Evolutionary conservation across 441 rosid species (phyloP).

Genomic region (Populus hybrid): DNA sequence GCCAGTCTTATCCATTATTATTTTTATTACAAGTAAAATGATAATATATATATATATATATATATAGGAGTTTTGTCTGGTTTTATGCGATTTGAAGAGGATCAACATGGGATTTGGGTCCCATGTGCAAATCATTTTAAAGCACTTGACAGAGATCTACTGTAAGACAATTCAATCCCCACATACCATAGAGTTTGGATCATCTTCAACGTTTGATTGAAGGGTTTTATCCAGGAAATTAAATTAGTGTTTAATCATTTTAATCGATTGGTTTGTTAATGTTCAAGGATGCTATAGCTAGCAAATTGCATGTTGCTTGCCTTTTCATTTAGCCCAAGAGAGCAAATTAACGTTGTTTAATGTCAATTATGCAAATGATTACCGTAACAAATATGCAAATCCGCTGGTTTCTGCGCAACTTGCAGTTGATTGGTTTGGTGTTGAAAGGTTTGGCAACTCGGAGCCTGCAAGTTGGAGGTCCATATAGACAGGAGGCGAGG

Average conservation of each 20-base stretch:
- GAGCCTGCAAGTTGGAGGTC: not conserved
- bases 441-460: not conserved
- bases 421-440: not conserved
- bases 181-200: not conserved
- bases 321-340: not conserved
- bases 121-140: not conserved
- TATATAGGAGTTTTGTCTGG: too few species aligned
- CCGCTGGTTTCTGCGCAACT: too few species aligned
- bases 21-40: not conserved
- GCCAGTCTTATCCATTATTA: slow-evolving; percentile 9
- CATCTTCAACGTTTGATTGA: too few species aligned
- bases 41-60: too few species aligned
- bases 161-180: not conserved
- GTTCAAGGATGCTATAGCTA: not conserved
- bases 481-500: too few species aligned
- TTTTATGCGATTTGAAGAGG: too few species aligned
- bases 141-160: not conserved
- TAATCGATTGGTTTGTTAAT: too few species aligned
- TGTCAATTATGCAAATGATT: not conserved
- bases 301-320: not conserved
- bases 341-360: not conserved
- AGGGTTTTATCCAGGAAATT: not conserved
- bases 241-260: too few species aligned
- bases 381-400: too few species aligned
- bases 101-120: not conserved